Evolutionary conservation across 2,329 filamentous ascomycete genomes (phyloP).

Genomic region (Hymenoscyphus infarciens): DNA sequence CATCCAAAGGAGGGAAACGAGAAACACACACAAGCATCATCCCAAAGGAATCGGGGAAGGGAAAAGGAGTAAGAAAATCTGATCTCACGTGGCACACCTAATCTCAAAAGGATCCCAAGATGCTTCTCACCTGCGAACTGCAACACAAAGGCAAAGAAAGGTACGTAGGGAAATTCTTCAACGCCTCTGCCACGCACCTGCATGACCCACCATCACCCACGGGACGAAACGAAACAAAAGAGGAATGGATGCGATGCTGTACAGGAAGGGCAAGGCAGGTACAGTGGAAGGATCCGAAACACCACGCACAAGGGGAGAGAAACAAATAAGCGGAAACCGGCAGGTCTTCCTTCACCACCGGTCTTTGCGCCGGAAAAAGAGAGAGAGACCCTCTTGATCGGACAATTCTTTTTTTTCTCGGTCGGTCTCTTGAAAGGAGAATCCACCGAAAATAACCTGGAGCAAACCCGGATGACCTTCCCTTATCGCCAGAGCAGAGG

Average conservation of each 20-base stretch:
- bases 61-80: not conserved
- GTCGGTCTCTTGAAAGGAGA: not conserved
- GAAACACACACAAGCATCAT: slow-evolving; percentile 6
- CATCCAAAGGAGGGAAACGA: not conserved
- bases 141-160: not conserved
- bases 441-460: not conserved
- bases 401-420: not conserved
- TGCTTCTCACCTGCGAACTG: slow-evolving; percentile 11
- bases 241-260: slow-evolving; percentile 6
- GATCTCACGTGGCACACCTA: slow-evolving; percentile 10
- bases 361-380: not conserved
- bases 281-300: slow-evolving; percentile 13
- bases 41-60: not conserved
- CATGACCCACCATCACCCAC: not conserved
- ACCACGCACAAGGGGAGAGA: not conserved
- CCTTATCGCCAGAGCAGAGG: not conserved
- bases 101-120: slow-evolving; percentile 6
- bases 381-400: not conserved
- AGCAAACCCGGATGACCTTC: not conserved
- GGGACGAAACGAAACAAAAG: slow-evolving; percentile 12
- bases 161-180: not conserved
- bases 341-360: not conserved
- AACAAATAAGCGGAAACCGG: slow-evolving; percentile 7
- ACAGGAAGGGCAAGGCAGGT: not conserved
- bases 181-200: not conserved